phyloP scores from a whole-genome alignment of 2,329 filamentous ascomycete genomes.

The Graphilbum ipis-grandicollis region DNA sequence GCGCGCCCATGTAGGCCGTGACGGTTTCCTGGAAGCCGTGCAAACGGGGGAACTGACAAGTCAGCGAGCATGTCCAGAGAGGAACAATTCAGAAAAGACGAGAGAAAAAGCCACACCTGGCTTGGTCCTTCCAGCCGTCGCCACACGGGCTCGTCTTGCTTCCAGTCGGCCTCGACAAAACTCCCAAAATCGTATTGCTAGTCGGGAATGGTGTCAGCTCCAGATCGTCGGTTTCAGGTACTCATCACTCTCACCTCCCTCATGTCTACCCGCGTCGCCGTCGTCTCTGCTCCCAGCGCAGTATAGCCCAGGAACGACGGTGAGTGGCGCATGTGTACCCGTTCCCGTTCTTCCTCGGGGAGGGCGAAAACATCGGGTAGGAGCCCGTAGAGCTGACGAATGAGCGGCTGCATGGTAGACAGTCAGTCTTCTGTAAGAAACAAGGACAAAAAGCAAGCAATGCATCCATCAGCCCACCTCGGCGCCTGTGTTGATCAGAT shows the following conservation, averaged over 20 bases:
- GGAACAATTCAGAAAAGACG: background rate
- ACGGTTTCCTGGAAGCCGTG: slow-evolving; percentile 17
- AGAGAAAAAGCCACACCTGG: slow-evolving; percentile 8
- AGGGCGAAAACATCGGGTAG: slow-evolving; percentile 27
- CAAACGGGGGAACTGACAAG: slow-evolving; percentile 10
- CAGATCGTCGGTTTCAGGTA: no score
- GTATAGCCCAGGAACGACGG: slow-evolving; percentile 45
- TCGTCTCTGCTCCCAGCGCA: slow-evolving; percentile 35
- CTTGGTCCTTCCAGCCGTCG: slow-evolving; percentile 28
- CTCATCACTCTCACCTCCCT: slow-evolving; percentile 15
- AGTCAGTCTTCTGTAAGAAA: background rate
- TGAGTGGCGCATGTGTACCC: slow-evolving; percentile 29
- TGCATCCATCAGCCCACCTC: background rate
- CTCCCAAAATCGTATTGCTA: slow-evolving; percentile 37
- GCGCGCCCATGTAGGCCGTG: slow-evolving; percentile 29
- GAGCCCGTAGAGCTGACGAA: slow-evolving; percentile 18
- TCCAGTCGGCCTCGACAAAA: background rate
- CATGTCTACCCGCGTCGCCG: slow-evolving; percentile 30
- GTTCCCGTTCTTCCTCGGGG: slow-evolving; percentile 18
- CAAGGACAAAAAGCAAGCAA: background rate
- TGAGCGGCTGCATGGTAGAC: slow-evolving; percentile 8
- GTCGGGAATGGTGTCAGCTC: background rate
- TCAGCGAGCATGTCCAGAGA: background rate
- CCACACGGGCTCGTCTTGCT: slow-evolving; percentile 16
- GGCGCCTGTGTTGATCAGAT: slow-evolving; percentile 32